phyloP scores from a whole-genome alignment of 1,284 basidiomycete genomes.

The Pseudozyma sp. region DNA sequence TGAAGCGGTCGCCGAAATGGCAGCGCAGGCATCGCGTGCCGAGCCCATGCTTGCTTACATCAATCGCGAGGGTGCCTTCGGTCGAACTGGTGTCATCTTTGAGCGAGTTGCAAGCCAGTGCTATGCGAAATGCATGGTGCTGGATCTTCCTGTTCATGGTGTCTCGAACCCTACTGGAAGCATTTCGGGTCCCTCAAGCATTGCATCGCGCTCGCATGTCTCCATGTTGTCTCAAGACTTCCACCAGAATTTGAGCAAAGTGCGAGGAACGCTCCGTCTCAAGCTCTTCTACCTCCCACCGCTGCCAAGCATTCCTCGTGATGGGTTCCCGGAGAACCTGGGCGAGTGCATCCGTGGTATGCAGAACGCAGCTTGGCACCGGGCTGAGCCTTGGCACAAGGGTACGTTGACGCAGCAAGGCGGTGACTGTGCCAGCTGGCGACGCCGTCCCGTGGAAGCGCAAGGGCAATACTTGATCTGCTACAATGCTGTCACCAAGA shows the following conservation, averaged over 20 bases:
- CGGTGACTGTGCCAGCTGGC: conserved; percentile 91
- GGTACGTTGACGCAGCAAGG: conserved; percentile 94
- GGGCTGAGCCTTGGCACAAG: conserved; percentile 80
- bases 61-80: conserved; percentile 63
- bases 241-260: conserved; percentile 50
- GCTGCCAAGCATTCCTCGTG: conserved; percentile 81
- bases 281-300: conserved; percentile 84
- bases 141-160: conserved; percentile 63
- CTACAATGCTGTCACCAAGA: conserved; percentile 93
- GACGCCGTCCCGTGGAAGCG: conserved; percentile 85
- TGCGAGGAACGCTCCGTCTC: conserved; percentile 61
- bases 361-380: conserved; percentile 88
- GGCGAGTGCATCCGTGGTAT: conserved; percentile 92
- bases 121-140: conserved; percentile 49
- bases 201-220: conserved; percentile 41
- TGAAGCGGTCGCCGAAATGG: conserved; percentile 40
- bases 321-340: conserved; percentile 86
- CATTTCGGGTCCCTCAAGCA: conserved; percentile 46
- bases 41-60: conserved; percentile 62
- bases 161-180: conserved; percentile 49
- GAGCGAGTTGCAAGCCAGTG: conserved; percentile 57
- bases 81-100: conserved; percentile 58
- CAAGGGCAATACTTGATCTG: conserved; percentile 88
- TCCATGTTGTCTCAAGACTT: conserved; percentile 47
- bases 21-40: conserved; percentile 31